phyloP scores from a whole-genome alignment of 2,329 filamentous ascomycete genomes.

The Xylariaceae sp. region DNA sequence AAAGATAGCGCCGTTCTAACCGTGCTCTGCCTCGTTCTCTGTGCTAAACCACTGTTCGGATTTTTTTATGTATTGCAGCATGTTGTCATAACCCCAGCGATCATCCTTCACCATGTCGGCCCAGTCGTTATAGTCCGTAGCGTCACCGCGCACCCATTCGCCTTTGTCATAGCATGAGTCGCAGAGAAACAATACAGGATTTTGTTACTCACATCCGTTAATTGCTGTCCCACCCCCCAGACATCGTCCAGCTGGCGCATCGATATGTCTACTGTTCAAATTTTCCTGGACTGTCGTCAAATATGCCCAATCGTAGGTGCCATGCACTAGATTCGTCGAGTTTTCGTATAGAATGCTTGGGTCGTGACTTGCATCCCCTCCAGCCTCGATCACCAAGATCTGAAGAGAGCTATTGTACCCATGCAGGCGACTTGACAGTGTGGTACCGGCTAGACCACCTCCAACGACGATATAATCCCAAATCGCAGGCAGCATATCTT shows the following conservation, averaged over 20 bases:
- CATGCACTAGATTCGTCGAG: slow-evolving; percentile 28
- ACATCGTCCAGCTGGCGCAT: slow-evolving; percentile 34
- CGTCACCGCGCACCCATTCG: background rate
- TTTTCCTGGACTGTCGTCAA: slow-evolving; percentile 29
- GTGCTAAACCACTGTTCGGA: slow-evolving; percentile 23
- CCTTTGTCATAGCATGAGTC: too few species aligned
- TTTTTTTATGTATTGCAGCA: slow-evolving; percentile 3
- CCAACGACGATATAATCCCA: slow-evolving; percentile 8
- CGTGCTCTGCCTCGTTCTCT: slow-evolving; percentile 21
- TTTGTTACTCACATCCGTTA: slow-evolving; percentile 32
- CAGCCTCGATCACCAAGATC: slow-evolving; percentile 39
- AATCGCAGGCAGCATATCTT: background rate
- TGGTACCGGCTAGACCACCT: slow-evolving; percentile 3
- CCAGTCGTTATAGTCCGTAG: slow-evolving; percentile 3
- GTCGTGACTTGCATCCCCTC: slow-evolving; percentile 27
- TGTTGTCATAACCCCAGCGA: slow-evolving; percentile 3
- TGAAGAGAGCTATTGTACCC: slow-evolving; percentile 7
- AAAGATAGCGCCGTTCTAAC: slow-evolving; percentile 23
- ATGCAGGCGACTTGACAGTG: slow-evolving; percentile 2
- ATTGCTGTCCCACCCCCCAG: slow-evolving; percentile 39
- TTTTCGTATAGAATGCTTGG: slow-evolving; percentile 26
- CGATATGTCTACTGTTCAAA: slow-evolving; percentile 23
- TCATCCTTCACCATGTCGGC: background rate
- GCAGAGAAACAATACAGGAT: too few species aligned
- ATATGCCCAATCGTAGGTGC: slow-evolving; percentile 35